phyloP scores from a whole-genome alignment of 257 asterid genomes.

The Ajuga chamaepitys region DNA sequence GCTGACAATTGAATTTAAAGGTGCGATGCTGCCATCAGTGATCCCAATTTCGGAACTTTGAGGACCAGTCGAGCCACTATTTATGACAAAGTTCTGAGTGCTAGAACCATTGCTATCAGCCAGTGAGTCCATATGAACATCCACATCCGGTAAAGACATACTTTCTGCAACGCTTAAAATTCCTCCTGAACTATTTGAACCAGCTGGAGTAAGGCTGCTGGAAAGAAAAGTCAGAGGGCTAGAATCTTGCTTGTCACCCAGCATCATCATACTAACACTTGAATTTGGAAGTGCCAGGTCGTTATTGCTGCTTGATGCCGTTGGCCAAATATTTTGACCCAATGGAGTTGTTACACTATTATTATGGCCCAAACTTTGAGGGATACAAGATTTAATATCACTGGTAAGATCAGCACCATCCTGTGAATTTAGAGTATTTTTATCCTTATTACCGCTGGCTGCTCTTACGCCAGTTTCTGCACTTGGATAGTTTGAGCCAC shows the following conservation, averaged over 20 bases:
- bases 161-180: conserved; percentile 6
- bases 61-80: conserved; percentile 21
- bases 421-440: conserved; percentile 27
- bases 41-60: conserved; percentile 31
- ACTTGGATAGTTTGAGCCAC: conserved; percentile 20
- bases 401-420: conserved; percentile 18
- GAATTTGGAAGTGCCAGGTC: conserved; percentile 16
- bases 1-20: conserved; percentile 18
- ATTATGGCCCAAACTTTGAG: conserved; percentile 22
- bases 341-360: conserved; percentile 12
- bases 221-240: conserved; percentile 19
- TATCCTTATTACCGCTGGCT: conserved; percentile 12
- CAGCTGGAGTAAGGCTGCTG: conserved; percentile 13
- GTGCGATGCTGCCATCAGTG: conserved; percentile 21
- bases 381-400: conserved; percentile 23
- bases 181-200: conserved; percentile 18
- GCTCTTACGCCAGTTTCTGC: conserved; percentile 20
- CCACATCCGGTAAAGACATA: conserved; percentile 15
- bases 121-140: conserved; percentile 23
- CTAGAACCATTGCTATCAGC: conserved; percentile 18
- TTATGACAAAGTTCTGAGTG: conserved; percentile 12
- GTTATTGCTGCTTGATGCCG: conserved; percentile 23
- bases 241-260: conserved; percentile 20
- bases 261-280: conserved; percentile 21
- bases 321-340: conserved; percentile 24